phyloP scores from a whole-genome alignment of 1,284 basidiomycete species.

The Papiliotrema fonsecae region DNA sequence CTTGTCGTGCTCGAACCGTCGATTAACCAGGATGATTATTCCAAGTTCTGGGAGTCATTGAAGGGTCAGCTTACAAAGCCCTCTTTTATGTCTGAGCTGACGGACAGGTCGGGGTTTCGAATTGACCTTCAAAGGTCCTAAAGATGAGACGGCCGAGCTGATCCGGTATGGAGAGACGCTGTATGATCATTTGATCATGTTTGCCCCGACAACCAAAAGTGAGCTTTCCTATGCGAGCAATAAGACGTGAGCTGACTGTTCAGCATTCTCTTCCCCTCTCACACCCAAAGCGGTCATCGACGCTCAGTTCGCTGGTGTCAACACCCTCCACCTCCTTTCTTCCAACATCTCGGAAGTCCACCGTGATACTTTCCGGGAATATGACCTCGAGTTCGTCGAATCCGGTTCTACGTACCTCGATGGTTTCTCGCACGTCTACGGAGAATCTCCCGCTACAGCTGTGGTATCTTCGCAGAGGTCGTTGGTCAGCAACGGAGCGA shows the following conservation, averaged over 20 bases:
- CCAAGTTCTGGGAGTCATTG: conserved; percentile 72
- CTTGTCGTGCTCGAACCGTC: conserved; percentile 75
- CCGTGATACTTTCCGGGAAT: conserved; percentile 54
- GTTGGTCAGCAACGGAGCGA: conserved; percentile 48
- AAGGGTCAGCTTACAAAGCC: conserved; percentile 60
- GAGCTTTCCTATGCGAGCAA: conserved; percentile 15
- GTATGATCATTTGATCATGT: conserved; percentile 78
- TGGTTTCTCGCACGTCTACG: conserved; percentile 42
- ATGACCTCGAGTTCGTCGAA: conserved; percentile 53
- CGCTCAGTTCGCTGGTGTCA: conserved; percentile 65
- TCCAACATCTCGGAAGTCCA: conserved; percentile 52
- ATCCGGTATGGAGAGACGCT: conserved; percentile 65
- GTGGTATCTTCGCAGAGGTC: conserved; percentile 66
- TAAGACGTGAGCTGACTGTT: not conserved
- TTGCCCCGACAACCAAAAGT: conserved; percentile 79
- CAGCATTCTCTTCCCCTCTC: conserved; percentile 52
- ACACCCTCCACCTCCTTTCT: conserved; percentile 78
- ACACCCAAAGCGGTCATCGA: conserved; percentile 75
- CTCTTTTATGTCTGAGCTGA: too few relatives aligned
- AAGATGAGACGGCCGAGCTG: conserved; percentile 61
- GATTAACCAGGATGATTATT: conserved; percentile 63
- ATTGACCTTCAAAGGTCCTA: conserved; percentile 75
- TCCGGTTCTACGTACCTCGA: conserved; percentile 49
- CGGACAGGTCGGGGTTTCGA: conserved; percentile 66
- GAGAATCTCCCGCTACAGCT: conserved; percentile 58